A percentile compares a stretch with the other conserved stretches of the same genome.
These are phyloP conservation scores for Globisporangium echinulatum DNA, from an alignment of 352 stramenopile genomes.

Conservation along the genomic window DNA sequence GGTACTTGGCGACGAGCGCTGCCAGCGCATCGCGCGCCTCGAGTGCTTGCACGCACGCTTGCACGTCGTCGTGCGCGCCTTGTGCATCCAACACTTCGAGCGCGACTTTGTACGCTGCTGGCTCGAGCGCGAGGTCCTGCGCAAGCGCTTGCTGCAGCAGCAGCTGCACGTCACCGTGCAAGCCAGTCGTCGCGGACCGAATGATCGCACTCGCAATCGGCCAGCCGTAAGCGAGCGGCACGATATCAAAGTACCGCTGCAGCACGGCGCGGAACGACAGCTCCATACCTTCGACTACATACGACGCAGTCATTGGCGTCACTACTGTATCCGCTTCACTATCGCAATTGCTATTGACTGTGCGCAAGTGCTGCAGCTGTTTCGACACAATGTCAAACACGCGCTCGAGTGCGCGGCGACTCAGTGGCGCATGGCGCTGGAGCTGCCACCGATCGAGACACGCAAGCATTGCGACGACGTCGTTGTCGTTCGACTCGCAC, in stretches of 20 bases:
- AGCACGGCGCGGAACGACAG: conserved; percentile 55
- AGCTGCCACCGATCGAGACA: conserved; percentile 56
- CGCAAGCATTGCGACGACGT: conserved; percentile 50
- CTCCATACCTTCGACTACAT: conserved; percentile 37
- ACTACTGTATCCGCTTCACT: background rate
- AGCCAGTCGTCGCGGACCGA: conserved; percentile 33
- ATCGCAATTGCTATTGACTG: background rate
- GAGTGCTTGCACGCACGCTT: conserved; percentile 25
- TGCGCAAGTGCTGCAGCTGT: conserved; percentile 33
- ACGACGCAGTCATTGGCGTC: conserved; percentile 8
- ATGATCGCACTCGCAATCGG: conserved; percentile 49
- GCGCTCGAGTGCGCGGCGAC: conserved; percentile 36
- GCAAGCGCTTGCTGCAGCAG: conserved; percentile 35
- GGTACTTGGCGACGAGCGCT: conserved; percentile 26
- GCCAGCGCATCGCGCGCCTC: conserved; percentile 23
- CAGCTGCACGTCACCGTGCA: conserved; percentile 37
- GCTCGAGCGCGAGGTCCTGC: conserved; percentile 29
- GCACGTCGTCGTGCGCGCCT: conserved; percentile 19
- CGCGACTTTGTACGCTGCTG: conserved; percentile 36
- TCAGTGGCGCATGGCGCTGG: conserved; percentile 31
- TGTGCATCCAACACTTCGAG: conserved; percentile 32
- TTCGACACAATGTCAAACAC: conserved; percentile 58
- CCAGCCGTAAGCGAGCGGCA: conserved; percentile 42
- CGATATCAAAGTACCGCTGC: conserved; percentile 37
- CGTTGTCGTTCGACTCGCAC: conserved; percentile 47